phyloP scores from a whole-genome alignment of 2,329 filamentous ascomycete species.

The Aurifilum marmelostoma region DNA sequence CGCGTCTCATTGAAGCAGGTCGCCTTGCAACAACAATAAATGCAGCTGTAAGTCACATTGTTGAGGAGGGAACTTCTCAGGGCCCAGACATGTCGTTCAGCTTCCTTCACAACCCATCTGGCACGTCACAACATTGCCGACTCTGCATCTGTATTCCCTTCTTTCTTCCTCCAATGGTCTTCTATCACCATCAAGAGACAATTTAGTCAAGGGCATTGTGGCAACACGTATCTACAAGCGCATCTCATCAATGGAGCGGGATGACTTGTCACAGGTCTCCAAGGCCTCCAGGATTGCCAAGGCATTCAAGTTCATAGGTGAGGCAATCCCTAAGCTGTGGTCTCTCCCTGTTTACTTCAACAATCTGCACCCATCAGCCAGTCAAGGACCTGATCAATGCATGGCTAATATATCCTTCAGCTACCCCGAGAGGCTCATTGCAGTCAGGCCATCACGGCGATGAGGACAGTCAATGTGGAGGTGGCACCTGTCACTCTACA shows the following conservation, averaged over 20 bases:
- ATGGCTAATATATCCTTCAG: constrained; percentile 8
- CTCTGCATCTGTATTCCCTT: neutral
- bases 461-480: neutral
- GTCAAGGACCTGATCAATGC: neutral
- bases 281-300: neutral
- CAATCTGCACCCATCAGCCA: neutral
- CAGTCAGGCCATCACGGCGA: neutral
- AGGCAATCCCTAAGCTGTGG: neutral
- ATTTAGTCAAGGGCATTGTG: neutral
- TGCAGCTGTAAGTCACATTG: neutral
- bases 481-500: neutral
- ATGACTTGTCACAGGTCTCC: neutral
- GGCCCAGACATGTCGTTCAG: too few species aligned
- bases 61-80: constrained; percentile 7
- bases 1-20: neutral
- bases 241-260: constrained; percentile 2
- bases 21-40: too few species aligned
- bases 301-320: constrained; percentile 2
- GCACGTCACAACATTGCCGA: neutral
- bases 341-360: neutral
- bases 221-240: neutral
- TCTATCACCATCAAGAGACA: neutral
- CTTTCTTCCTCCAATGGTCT: neutral
- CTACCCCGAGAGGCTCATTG: neutral
- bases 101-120: neutral